Conservation (phyloP, 1,284 basidiomycete genomes). For the Cryptococcus sp. region DNA sequence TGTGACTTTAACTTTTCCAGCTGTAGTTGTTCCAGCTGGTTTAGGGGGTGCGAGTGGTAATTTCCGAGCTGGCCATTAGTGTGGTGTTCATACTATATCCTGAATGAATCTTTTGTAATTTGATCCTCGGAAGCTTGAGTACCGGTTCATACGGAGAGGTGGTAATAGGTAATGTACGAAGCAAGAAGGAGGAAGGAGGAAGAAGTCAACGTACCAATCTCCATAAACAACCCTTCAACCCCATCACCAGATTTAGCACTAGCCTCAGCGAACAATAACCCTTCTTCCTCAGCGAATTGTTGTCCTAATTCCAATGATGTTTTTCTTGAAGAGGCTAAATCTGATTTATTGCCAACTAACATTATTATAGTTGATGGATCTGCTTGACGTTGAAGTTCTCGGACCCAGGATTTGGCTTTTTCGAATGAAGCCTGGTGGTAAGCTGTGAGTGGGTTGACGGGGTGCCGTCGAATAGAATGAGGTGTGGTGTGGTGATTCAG, state of each 20-base stretch:
- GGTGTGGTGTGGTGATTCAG: neutral
- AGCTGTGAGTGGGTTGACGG: too few species aligned
- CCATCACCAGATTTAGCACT: slow-evolving; percentile 91
- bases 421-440: slow-evolving; percentile 66
- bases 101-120: too few species aligned
- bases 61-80: slow-evolving; percentile 32
- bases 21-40: slow-evolving; percentile 11
- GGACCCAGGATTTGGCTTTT: slow-evolving; percentile 95
- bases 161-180: neutral
- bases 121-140: slow-evolving; percentile 4
- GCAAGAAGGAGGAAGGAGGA: neutral
- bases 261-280: slow-evolving; percentile 91
- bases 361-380: slow-evolving; percentile 95
- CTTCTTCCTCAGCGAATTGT: slow-evolving; percentile 91
- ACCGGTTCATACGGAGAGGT: neutral
- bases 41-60: slow-evolving; percentile 36
- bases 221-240: slow-evolving; percentile 80
- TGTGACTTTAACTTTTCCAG: slow-evolving; percentile 28
- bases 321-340: slow-evolving; percentile 69
- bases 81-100: too few species aligned
- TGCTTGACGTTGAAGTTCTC: slow-evolving; percentile 93
- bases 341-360: slow-evolving; percentile 91
- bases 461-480: neutral
- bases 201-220: slow-evolving; percentile 55
- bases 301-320: slow-evolving; percentile 77